Conservation (phyloP, 768 basidiomycete species). For the Rubroboletus satanas region DNA sequence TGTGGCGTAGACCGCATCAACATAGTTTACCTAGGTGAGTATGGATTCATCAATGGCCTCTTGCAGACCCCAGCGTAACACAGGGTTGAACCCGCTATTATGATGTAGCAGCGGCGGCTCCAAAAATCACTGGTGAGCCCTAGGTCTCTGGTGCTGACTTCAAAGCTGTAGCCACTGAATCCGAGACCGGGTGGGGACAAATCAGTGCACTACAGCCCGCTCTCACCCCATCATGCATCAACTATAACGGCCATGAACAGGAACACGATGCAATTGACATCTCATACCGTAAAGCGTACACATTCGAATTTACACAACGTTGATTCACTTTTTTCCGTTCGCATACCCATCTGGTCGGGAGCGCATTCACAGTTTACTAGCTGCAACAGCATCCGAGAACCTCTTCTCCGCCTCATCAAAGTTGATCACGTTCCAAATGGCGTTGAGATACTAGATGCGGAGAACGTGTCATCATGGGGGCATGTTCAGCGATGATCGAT, state of each 20-base stretch:
- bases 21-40: too few species aligned
- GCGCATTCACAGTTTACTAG: slow-evolving; percentile 34
- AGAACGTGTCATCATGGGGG: neutral
- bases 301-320: neutral
- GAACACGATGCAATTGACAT: neutral
- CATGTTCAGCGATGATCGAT: neutral
- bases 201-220: too few species aligned
- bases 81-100: too few species aligned
- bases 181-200: too few species aligned
- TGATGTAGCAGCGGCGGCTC: too few species aligned
- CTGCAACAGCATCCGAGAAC: slow-evolving; percentile 38
- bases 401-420: slow-evolving; percentile 73
- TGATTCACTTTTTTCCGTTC: neutral
- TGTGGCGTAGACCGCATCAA: too few species aligned
- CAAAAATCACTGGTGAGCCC: too few species aligned
- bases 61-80: too few species aligned
- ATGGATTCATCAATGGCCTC: too few species aligned
- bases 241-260: neutral
- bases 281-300: neutral
- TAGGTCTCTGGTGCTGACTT: too few species aligned
- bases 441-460: slow-evolving; percentile 57
- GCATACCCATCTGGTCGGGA: neutral
- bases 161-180: too few species aligned
- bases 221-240: too few species aligned
- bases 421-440: slow-evolving; percentile 71